phyloP scores from a whole-genome alignment of 148 eudicot species.

The Chenopodium album region DNA sequence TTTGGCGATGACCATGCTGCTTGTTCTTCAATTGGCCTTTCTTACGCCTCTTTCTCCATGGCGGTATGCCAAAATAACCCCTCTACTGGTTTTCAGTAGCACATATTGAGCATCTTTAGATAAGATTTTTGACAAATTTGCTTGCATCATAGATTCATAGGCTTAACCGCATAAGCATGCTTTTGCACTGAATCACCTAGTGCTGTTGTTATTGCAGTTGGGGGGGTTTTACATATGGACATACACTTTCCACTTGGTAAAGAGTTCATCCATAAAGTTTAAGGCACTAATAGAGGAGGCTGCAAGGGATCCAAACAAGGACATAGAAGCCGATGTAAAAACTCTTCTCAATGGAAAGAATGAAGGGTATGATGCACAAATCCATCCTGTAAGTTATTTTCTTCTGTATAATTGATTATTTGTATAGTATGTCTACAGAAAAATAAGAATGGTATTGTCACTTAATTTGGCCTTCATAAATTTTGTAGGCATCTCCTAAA shows the following conservation, averaged over 20 bases:
- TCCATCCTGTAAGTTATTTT: conserved; percentile 34
- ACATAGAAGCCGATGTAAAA: conserved; percentile 49
- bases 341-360: conserved; percentile 45
- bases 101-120: neutral
- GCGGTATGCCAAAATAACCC: conserved; percentile 49
- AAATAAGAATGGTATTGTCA: neutral
- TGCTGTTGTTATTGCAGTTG: conserved; percentile 40
- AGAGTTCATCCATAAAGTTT: conserved; percentile 45
- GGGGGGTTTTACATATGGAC: conserved; percentile 91
- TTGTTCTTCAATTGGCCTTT: conserved; percentile 60
- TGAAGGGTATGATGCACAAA: conserved; percentile 38
- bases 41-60: conserved; percentile 91
- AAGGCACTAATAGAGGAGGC: conserved; percentile 37
- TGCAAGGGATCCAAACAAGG: conserved; percentile 53
- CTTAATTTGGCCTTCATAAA: conserved; percentile 1
- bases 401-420: neutral
- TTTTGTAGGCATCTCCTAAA: conserved; percentile 26
- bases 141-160: no score
- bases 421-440: neutral
- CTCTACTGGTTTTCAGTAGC: neutral
- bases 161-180: neutral
- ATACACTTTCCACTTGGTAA: conserved; percentile 62
- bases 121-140: neutral
- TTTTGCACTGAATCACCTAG: no score
- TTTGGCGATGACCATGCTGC: conserved; percentile 57